Evolutionary conservation across 148 eudicot species (phyloP).

Genomic region (Fallopia convolvulus): DNA sequence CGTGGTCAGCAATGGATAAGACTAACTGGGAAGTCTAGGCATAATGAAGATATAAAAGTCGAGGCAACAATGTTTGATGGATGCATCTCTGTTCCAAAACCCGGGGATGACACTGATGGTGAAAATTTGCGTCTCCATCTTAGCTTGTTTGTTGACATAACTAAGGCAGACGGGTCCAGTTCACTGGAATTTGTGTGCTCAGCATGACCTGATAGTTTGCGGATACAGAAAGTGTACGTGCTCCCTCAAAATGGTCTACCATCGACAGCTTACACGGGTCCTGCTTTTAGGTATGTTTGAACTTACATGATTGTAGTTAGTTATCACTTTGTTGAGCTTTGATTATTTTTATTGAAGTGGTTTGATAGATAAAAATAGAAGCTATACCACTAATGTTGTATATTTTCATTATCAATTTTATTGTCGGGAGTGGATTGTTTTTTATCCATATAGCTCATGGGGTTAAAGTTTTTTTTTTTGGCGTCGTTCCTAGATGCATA

Average conservation of each 20-base stretch:
- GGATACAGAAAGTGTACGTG: constrained; percentile 54
- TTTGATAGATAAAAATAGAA: neutral
- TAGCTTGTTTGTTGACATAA: constrained; percentile 53
- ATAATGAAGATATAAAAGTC: constrained; percentile 44
- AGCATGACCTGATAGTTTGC: constrained; percentile 60
- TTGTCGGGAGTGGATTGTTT: neutral
- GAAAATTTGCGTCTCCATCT: constrained; percentile 44
- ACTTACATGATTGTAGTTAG: neutral
- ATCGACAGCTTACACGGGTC: constrained; percentile 53
- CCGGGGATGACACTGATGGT: constrained; percentile 32
- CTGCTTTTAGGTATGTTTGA: constrained; percentile 34
- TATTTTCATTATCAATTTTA: neutral
- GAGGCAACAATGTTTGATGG: constrained; percentile 82
- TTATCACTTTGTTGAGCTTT: neutral
- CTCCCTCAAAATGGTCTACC: constrained; percentile 23
- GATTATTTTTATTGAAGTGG: neutral
- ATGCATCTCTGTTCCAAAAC: constrained; percentile 31
- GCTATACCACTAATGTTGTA: neutral
- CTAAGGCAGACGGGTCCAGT: constrained; percentile 46
- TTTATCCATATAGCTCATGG: neutral
- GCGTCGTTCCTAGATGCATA: neutral
- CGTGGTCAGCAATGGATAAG: constrained; percentile 60
- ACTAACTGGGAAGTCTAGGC: constrained; percentile 40
- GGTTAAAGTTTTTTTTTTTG: neutral
- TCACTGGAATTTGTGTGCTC: constrained; percentile 61